Base-by-base conservation (phyloP, 2,329 filamentous ascomycete genomes). In the Ceratocystis huliohia region DNA sequence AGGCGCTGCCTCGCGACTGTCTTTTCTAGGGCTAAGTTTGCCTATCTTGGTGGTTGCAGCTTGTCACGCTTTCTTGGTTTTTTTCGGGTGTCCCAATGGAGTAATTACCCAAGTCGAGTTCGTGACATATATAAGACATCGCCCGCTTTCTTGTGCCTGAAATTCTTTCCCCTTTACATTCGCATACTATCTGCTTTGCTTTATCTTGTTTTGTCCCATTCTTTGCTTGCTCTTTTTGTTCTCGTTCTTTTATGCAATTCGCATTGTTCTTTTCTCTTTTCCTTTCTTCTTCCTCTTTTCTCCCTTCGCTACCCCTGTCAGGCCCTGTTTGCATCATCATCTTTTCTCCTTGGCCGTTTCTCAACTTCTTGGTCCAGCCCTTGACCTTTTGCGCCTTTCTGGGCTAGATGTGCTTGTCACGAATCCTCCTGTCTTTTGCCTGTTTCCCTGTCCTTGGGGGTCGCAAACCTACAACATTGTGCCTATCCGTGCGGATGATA, bases 31-130 rank as follows among this genome's bases (percentile, higher is more conserved):
- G 25, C 53, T 17, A 37, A 30, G 25, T 59, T 13, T 33, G 28
- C 15, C 25, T 13, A 13, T 13, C 37, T 37, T 37, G 33, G 33
- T 50, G 22, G 20, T 28, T 33, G 53, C 53, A 57, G 22, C 53
- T 57, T 57, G 53, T 28, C 53, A 33, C 25, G 53, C 53, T 30
- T 37, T 59, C 53, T 33, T 59, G 33, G 28, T 37, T 57, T 59
- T 59, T 59, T 25, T 59, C 28, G 53, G 25, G 5, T 41, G 53
- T 30, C 28, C 33, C 53, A 25, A 59, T 15, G 15, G 15, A 59
- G 53, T 20, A 59, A 33, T 20, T 59, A 33, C 53, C 8, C 15
- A 30, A 33, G 25, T 25, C 48, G 15, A 25, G 37, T 7, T n/a
- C 20, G 22, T 25, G 20, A 25, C 4, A 59, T 59, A 59, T 30